Conservation (phyloP, 208 protist genomes). For the Tritrichomonas musculus region DNA sequence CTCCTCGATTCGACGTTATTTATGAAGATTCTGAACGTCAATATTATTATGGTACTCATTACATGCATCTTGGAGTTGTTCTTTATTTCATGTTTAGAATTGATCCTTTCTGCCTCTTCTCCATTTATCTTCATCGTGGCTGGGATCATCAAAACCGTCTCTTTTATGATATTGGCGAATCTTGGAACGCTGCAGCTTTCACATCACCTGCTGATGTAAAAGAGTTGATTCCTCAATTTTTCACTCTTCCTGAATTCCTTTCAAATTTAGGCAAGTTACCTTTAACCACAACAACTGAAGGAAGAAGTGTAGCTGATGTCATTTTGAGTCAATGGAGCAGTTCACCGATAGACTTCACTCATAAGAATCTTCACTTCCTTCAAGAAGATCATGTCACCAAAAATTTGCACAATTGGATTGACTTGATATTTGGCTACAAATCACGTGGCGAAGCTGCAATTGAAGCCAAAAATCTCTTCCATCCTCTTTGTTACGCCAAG, state of each 20-base stretch:
- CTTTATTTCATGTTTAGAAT: conserved; percentile 16
- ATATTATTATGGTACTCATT: conserved; percentile 9
- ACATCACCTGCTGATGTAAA: neutral
- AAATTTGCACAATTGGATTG: neutral
- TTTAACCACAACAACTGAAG: neutral
- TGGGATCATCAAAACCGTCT: neutral
- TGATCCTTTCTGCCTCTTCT: conserved; percentile 5
- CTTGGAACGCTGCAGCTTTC: neutral
- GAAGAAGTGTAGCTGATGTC: neutral
- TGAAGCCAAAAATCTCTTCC: neutral
- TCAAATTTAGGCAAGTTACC: neutral
- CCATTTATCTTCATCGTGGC: neutral
- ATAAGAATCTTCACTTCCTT: neutral
- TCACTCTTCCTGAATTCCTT: neutral
- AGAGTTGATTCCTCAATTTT: neutral
- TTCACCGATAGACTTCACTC: neutral
- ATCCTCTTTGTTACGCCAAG: neutral
- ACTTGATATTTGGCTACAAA: neutral
- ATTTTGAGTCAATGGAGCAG: neutral
- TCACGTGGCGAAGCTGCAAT: neutral
- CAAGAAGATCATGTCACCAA: neutral
- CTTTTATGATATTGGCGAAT: neutral
- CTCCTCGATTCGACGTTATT: neutral
- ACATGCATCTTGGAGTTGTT: conserved; percentile 14
- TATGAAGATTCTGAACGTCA: neutral